Base-by-base conservation (phyloP, 768 basidiomycete genomes). In the Boletus rubroflammeus region DNA sequence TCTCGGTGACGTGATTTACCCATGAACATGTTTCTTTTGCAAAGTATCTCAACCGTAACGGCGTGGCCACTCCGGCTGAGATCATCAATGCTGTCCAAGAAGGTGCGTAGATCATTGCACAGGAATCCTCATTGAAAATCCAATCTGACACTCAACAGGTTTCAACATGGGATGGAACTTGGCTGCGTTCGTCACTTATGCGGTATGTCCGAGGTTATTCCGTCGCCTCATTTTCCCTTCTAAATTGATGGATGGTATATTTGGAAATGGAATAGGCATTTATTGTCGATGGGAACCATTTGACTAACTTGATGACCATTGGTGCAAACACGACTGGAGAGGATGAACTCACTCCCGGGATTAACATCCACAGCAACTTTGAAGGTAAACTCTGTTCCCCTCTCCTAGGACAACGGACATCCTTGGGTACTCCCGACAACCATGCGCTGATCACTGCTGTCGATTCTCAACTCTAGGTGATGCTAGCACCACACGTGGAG, bases 291-390 rank as follows among this genome's bases (percentile, higher is more conserved):
- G 65, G 65, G 4, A 65, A 66, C n/a, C 65, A 67, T 31, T 41
- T 67, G 56, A 66, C 65, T 17, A 66, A 66, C 42, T 52, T 64
- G 60, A 66, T 66, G 65, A 54, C 43, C 40, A 66, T 67, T 26
- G 65, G 63, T 41, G 58, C 52, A 47, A 66, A 67, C 21, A 44
- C 55, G 6, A 66, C 65, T 6, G 54, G 38, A 14, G 31, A 56
- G 0, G 31, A 10, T 43, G 19, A 54, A 29, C 26, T 57, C 46
- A 55, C 54, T 34, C 59, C 62, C 0, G 65, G 65, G 9, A 36
- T 66, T 1, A 67, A 53, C 31, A 55, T 54, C 35, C 65, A 67
- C 31, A 50, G 63, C 3, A 67, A 62, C 29, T 59, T 62, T 35
- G 66, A 66, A 57, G 65, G 65, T 51, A 36, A 41, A 4, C 14